Base-by-base conservation (phyloP, 2,329 filamentous ascomycete genomes). In the Ceratocystis eucalypticola region DNA sequence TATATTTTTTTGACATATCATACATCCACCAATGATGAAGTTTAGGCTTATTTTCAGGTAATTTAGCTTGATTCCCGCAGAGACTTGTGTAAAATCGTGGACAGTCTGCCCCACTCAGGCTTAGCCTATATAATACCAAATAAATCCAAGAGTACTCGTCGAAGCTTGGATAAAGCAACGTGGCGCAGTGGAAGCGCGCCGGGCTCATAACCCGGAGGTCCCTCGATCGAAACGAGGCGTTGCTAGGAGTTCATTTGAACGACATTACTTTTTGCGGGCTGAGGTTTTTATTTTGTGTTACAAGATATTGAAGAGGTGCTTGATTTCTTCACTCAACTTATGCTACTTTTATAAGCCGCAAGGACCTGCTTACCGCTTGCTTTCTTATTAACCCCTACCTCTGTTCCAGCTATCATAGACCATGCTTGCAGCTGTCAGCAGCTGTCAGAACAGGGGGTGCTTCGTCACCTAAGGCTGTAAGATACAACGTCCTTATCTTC, bases 101-200 rank as follows among this genome's bases (percentile, higher is more conserved):
- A 20, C 4, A 3, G 22, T n/a, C 59, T 61, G 20, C 33, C 59
- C 59, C 48, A 53, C 48, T 53, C 2, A 25, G 7, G 7, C 1
- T 10, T 5, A 12, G 25, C 48, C 62, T 33, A 64, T 44, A 61
- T 61, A 17, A 3, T 20, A 10, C 0, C 2, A 20, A 8, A 3
- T 33, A 44, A 61, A 2, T 33, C 22, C 5, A 12, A 5, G 2
- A 55, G 44, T 2, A 46, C 1, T 3, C 37, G 10, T 41, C 37
- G 2, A 41, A 41, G 37, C 37, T 41, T 57, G 41, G 41, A 33
- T 30, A 45, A 33, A 68, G 66, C 66, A 68, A 68, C 66, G 64
- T 68, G 66, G 66, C 66, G 66, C 66, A 68, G 64, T 68, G 66
- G 66, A 68, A 68, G 66, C 64, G 66, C 66, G 66, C 66, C 64